Conservation (phyloP, 2,329 filamentous ascomycete species). For the Fusarium lyarnte region DNA sequence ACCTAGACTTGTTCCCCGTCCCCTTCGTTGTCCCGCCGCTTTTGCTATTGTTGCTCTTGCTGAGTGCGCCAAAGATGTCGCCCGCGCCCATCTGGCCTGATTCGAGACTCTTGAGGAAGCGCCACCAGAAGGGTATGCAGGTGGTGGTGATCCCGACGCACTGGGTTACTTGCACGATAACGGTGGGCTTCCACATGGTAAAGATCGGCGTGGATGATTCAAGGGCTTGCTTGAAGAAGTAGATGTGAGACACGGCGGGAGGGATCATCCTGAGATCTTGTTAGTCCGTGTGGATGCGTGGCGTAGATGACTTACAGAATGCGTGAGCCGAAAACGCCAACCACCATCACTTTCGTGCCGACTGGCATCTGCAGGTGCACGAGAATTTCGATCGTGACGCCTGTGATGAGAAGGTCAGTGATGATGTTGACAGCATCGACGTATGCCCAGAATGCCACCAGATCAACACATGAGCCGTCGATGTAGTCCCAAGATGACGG, state of each 20-base stretch:
- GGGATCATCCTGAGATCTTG: neutral
- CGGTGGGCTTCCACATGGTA: constrained; percentile 8
- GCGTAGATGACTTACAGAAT: neutral
- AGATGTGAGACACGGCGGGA: constrained; percentile 1
- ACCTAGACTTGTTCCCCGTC: neutral
- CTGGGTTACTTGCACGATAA: constrained; percentile 9
- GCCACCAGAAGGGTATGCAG: constrained; percentile 14
- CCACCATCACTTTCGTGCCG: neutral
- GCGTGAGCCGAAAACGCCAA: constrained; percentile 7
- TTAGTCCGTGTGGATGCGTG: neutral
- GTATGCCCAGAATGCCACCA: constrained; percentile 11
- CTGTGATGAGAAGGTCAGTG: neutral
- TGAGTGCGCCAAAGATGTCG: neutral
- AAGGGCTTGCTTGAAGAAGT: neutral
- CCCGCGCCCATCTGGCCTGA: constrained; percentile 11
- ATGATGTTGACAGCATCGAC: neutral
- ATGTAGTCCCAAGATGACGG: neutral
- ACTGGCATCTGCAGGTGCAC: neutral
- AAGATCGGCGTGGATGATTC: neutral
- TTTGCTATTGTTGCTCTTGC: constrained; percentile 7
- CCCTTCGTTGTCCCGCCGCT: neutral
- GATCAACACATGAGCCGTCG: neutral
- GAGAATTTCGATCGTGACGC: neutral
- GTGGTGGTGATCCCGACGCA: constrained; percentile 12
- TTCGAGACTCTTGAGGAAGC: constrained; percentile 12